Evolutionary conservation across 2,329 filamentous ascomycete genomes (phyloP), one percentile per base, ranked within the genome.

Genomic region (Paraphoma sp.): DNA sequence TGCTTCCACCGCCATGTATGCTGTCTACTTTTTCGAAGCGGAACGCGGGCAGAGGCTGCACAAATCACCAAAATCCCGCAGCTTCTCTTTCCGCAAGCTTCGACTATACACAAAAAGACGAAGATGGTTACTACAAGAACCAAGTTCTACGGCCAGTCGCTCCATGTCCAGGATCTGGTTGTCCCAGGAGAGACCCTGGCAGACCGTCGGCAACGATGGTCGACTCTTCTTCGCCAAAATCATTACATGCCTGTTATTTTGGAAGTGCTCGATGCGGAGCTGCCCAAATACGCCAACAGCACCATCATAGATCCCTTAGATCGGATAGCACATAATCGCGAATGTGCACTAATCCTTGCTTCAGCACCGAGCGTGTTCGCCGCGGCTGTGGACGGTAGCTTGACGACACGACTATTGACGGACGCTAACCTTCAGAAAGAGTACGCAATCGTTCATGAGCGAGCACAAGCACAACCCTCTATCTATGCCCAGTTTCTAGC

Each of bases 401-500:
- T 74, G 1, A 41, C 67, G 8, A 47, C 46, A n/a, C 56, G 53
- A 5, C 55, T 72, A 23, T 49, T 48, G 0, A 17, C 14, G n/a
- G 62, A 69, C 16, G 0, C 49, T 11, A 18, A 54, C 1, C 43
- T 74, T 0, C 66, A 69, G 47, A 40, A 40, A 23, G 59, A 72
- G 23, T 67, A 72, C 36, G 45, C 38, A 3, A 33, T 45, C 9
- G 55, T 74, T 6, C 58, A 57, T n/a, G 40, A 66, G 17, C 54
- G 62, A 45, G 71, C 70, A 7, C 44, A 61, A 8, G 6, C 54
- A 0, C 68, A 71, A 30, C 69, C 70, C 1, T 71, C 66, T 0
- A 74, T 74, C 5, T 73, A 74, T 42, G 55, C 69, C 10, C 69
- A 74, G 28, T 47, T 69, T 2, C 62, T 73, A 1, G 60, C 64